phyloP scores from a whole-genome alignment of 2,329 filamentous ascomycete species.

The Lasiodiplodia gonubiensis region DNA sequence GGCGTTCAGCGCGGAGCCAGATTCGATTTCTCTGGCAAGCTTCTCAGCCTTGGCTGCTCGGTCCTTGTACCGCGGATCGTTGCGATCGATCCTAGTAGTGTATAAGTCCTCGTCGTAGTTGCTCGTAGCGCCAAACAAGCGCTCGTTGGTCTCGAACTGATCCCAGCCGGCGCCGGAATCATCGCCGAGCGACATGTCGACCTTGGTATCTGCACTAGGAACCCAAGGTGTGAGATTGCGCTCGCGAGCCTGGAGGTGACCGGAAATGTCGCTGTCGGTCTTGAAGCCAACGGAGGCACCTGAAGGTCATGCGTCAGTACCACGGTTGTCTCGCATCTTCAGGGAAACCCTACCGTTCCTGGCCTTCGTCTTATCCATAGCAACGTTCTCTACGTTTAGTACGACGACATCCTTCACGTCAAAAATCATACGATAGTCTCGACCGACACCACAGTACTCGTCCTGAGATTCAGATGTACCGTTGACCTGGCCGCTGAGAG shows the following conservation, averaged over 20 bases:
- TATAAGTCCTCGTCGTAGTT: slow-evolving; percentile 96
- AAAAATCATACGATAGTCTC: slow-evolving; percentile 63
- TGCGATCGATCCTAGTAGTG: slow-evolving; percentile 87
- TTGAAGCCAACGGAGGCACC: slow-evolving; percentile 74
- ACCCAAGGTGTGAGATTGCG: slow-evolving; percentile 83
- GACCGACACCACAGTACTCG: slow-evolving; percentile 55
- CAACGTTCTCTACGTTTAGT: slow-evolving; percentile 60
- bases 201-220: slow-evolving; percentile 64
- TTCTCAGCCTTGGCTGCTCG: slow-evolving; percentile 80
- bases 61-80: slow-evolving; percentile 79
- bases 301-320: slow-evolving; percentile 43
- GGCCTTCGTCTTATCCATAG: slow-evolving; percentile 57
- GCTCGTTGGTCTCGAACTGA: slow-evolving; percentile 90
- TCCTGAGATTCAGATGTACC: slow-evolving; percentile 49
- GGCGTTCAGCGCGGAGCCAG: slow-evolving; percentile 71
- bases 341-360: slow-evolving; percentile 61
- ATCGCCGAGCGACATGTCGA: slow-evolving; percentile 73
- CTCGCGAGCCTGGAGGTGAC: slow-evolving; percentile 70
- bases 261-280: slow-evolving; percentile 88
- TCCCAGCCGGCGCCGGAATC: slow-evolving; percentile 71
- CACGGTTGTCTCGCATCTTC: not conserved
- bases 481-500: slow-evolving; percentile 52
- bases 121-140: slow-evolving; percentile 83
- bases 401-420: slow-evolving; percentile 66
- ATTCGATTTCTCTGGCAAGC: slow-evolving; percentile 89